Base-by-base conservation (phyloP, 352 stramenopile genomes). In the Phytopythium litorale region DNA sequence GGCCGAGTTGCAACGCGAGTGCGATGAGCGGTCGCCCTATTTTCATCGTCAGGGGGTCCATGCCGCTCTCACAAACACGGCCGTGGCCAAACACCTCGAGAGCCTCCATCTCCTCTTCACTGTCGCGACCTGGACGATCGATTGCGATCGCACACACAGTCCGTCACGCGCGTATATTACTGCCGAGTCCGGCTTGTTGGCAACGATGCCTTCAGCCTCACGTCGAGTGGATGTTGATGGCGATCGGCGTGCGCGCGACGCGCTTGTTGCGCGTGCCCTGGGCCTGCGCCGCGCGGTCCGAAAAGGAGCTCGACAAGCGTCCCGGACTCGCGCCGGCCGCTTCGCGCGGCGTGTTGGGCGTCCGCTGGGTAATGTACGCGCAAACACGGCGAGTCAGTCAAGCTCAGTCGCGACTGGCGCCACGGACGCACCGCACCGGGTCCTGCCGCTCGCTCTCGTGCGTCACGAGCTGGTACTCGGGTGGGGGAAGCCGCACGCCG, bases 261-360 rank as follows among this genome's bases (percentile, higher is more conserved):
- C 83, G 88, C 58, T 92, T 94, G 68, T 94, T 94, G 45, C 80
- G 80, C 21, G 82, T 79, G 50, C 84, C 84, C 60, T 88, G 75
- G 33, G 75, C 62, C 23, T 70, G 73, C 12, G 81, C 75, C 18
- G 64, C 72, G 40, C 78, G 72, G 51, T 63, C 64, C 25, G 23
- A 18, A 25, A 58, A 51, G 7, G 21, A 7, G n/a, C 30, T 42
- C 11, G 56, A 45, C 37, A 56, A 28, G 16, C 33, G 50, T 9
- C 35, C 37, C 3, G 37, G 38, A 51, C 37, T 52, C 23, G 43
- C 61, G 15, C 49, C 37, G 38, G 28, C 48, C 21, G 6, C 43
- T 40, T 60, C 54, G 3, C 37, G 37, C 21, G 54, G 54, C 21
- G 54, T 60, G 25, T 52, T 60, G 12, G 54, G 54, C 23, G 54